phyloP scores from a whole-genome alignment of 345 rosid genomes.

The Acer negundo region DNA sequence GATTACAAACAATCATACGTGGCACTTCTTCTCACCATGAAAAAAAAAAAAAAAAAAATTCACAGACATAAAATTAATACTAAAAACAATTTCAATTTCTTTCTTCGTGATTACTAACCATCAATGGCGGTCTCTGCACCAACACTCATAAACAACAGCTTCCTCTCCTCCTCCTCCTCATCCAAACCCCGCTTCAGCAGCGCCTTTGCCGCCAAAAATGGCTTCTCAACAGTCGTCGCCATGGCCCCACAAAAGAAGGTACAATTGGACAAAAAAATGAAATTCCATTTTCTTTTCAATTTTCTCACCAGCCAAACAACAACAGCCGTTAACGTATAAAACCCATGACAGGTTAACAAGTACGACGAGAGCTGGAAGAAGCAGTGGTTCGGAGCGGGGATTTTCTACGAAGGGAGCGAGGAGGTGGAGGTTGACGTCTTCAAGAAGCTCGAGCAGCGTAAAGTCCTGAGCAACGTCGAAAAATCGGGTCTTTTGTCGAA shows the following conservation, averaged over 20 bases:
- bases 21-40: constrained; percentile 17
- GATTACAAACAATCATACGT: constrained; percentile 24
- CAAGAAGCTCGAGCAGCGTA: constrained; percentile 84
- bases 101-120: constrained; percentile 8
- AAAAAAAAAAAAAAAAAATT: background rate
- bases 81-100: background rate
- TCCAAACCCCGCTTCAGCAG: constrained; percentile 29
- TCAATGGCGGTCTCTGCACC: constrained; percentile 64
- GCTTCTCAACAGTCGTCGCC: constrained; percentile 52
- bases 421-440: constrained; percentile 83
- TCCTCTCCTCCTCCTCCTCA: constrained; percentile 43
- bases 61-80: no score
- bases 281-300: background rate
- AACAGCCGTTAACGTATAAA: background rate
- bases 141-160: constrained; percentile 22
- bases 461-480: constrained; percentile 85
- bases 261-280: background rate
- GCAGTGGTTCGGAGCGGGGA: constrained; percentile 89
- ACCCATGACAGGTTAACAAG: constrained; percentile 63
- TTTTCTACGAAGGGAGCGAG: constrained; percentile 86
- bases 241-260: constrained; percentile 92
- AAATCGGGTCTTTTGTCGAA: constrained; percentile 83
- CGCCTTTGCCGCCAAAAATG: constrained; percentile 31
- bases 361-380: constrained; percentile 72
- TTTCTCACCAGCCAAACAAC: constrained; percentile 4